These are phyloP conservation scores for Trichothecium sympodiale DNA, from an alignment of 2,329 filamentous ascomycete genomes.

Conservation along the genomic window DNA sequence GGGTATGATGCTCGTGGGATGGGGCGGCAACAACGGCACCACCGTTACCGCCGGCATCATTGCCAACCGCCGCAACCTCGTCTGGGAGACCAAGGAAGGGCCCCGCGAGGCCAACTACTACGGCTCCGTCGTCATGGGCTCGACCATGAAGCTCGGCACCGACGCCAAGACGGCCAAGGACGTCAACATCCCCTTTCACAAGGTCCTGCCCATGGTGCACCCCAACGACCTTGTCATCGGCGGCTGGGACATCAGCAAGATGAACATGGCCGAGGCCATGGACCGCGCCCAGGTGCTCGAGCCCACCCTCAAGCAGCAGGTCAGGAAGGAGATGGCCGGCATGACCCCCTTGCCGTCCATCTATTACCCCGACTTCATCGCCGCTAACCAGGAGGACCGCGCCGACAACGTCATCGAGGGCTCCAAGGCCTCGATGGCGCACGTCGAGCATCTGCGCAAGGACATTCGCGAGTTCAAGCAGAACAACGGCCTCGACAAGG, in stretches of 20 bases:
- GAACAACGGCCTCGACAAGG: constrained; percentile 76
- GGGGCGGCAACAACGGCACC: constrained; percentile 96
- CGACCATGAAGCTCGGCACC: constrained; percentile 90
- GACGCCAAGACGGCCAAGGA: constrained; percentile 76
- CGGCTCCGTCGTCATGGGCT: constrained; percentile 92
- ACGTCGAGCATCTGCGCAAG: constrained; percentile 85
- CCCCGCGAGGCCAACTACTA: constrained; percentile 88
- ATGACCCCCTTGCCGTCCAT: constrained; percentile 88
- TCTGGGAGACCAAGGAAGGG: constrained; percentile 92
- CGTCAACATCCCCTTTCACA: constrained; percentile 92
- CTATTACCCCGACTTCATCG: constrained; percentile 99
- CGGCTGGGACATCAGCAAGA: constrained; percentile 91
- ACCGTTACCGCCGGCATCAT: constrained; percentile 96
- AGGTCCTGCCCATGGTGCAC: constrained; percentile 91
- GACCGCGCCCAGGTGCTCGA: constrained; percentile 92
- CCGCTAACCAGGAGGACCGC: constrained; percentile 92
- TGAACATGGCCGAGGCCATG: constrained; percentile 88
- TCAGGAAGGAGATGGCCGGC: constrained; percentile 84
- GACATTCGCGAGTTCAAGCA: constrained; percentile 94
- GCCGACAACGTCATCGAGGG: constrained; percentile 85
- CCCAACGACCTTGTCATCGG: constrained; percentile 92
- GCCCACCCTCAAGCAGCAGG: constrained; percentile 79
- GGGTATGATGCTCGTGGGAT: constrained; percentile 95
- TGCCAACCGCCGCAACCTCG: constrained; percentile 77
- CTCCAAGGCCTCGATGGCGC: constrained; percentile 70